Conservation (phyloP, 257 asterid genomes). For the Buddleja alternifolia region DNA sequence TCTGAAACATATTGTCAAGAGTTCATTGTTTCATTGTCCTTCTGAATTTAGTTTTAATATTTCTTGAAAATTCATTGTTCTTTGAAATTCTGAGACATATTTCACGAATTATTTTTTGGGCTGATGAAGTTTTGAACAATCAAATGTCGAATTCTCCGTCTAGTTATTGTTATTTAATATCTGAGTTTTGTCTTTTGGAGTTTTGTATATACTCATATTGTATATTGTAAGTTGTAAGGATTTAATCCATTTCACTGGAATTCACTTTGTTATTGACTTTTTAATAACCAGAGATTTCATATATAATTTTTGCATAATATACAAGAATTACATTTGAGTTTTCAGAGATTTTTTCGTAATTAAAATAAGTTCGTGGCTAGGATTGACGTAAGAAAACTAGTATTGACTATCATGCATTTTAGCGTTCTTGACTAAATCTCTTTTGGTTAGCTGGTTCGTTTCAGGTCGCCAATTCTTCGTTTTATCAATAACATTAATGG, state of each 20-base stretch:
- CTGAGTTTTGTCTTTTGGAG: too few relatives aligned
- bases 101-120: not conserved
- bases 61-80: not conserved
- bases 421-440: too few relatives aligned
- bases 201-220: too few relatives aligned
- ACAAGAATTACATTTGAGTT: not conserved
- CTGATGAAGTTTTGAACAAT: not conserved
- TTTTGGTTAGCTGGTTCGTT: not conserved
- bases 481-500: constrained; percentile 39
- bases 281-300: not conserved
- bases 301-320: not conserved
- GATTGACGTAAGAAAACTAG: not conserved
- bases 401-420: too few relatives aligned
- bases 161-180: too few relatives aligned
- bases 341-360: not conserved
- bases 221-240: too few relatives aligned
- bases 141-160: too few relatives aligned
- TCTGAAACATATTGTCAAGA: not conserved
- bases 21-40: not conserved
- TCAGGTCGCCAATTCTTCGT: constrained; percentile 33
- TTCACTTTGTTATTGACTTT: too few relatives aligned
- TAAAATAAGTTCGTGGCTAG: not conserved
- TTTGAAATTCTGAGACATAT: not conserved
- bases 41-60: not conserved
- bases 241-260: not conserved